Conservation (phyloP, 2,329 filamentous ascomycete species). For the Trichoderma sp. region DNA sequence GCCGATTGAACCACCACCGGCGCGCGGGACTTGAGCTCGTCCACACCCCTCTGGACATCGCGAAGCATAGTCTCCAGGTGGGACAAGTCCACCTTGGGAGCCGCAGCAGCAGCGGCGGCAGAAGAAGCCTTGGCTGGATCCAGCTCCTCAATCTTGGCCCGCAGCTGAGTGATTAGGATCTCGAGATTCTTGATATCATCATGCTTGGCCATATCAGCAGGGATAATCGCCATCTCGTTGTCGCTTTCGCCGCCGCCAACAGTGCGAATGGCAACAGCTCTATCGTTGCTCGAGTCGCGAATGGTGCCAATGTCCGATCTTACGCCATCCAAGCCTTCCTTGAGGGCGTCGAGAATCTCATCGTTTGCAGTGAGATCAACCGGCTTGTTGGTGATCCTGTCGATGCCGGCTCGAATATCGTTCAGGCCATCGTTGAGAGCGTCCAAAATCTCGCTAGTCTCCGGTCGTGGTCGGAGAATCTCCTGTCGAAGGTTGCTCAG, state of each 20-base stretch:
- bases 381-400: slow-evolving; percentile 76
- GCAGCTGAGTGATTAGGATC: slow-evolving; percentile 76
- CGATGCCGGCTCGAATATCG: slow-evolving; percentile 74
- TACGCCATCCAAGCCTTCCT: slow-evolving; percentile 75
- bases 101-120: slow-evolving; percentile 38
- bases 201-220: slow-evolving; percentile 59
- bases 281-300: slow-evolving; percentile 58
- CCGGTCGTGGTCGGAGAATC: slow-evolving; percentile 65
- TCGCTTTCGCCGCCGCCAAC: slow-evolving; percentile 31
- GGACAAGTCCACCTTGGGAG: slow-evolving; percentile 57
- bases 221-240: slow-evolving; percentile 37
- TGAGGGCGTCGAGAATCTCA: slow-evolving; percentile 86
- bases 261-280: slow-evolving; percentile 57
- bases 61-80: slow-evolving; percentile 57
- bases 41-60: slow-evolving; percentile 52
- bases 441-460: slow-evolving; percentile 86
- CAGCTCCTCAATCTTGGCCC: slow-evolving; percentile 73
- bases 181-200: slow-evolving; percentile 87
- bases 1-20: slow-evolving; percentile 20
- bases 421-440: slow-evolving; percentile 86
- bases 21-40: slow-evolving; percentile 47
- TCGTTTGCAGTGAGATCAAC: slow-evolving; percentile 81
- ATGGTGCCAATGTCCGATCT: slow-evolving; percentile 77
- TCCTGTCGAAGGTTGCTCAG: slow-evolving; percentile 76
- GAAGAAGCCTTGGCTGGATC: slow-evolving; percentile 37